A percentile compares a stretch with the other conserved stretches of the same genome.
Evolutionary conservation across 805 yeast genomes (phyloP).

Genomic region (Yarrowia bubula): DNA sequence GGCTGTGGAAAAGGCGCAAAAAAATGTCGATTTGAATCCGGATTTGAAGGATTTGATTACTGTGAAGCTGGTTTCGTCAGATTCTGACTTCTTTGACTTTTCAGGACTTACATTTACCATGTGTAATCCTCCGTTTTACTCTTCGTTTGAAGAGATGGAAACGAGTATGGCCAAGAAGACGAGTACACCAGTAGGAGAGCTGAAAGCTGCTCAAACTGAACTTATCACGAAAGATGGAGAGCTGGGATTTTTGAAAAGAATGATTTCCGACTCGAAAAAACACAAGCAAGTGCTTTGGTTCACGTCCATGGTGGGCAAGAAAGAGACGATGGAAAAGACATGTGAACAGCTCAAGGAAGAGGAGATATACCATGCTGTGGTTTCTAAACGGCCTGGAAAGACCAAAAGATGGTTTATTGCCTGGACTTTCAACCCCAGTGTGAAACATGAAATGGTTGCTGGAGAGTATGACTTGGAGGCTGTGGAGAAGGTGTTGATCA

Average conservation of each 20-base stretch:
- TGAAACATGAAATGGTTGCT: neutral
- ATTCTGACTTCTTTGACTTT: neutral
- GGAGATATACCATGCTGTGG: neutral
- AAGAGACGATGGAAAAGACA: slow-evolving; percentile 1
- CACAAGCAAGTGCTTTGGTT: neutral
- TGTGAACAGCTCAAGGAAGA: neutral
- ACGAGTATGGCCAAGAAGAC: neutral
- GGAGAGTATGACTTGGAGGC: neutral
- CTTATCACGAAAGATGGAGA: neutral
- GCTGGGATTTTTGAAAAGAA: neutral
- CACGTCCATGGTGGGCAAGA: slow-evolving; percentile 18
- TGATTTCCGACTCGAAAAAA: neutral
- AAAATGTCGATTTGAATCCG: neutral
- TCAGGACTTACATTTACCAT: neutral
- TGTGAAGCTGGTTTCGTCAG: neutral
- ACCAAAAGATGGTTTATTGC: slow-evolving; percentile 11
- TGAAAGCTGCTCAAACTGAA: slow-evolving; percentile 6
- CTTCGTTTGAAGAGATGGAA: slow-evolving; percentile 1
- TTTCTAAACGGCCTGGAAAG: slow-evolving; percentile 2
- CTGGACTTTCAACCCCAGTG: neutral
- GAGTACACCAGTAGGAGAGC: neutral
- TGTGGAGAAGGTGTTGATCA: neutral
- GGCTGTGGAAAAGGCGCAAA: neutral
- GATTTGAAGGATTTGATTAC: neutral
- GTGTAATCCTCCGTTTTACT: slow-evolving; percentile 24